Evolutionary conservation across 441 rosid genomes (phyloP).

Genomic region (Adansonia grandidieri): DNA sequence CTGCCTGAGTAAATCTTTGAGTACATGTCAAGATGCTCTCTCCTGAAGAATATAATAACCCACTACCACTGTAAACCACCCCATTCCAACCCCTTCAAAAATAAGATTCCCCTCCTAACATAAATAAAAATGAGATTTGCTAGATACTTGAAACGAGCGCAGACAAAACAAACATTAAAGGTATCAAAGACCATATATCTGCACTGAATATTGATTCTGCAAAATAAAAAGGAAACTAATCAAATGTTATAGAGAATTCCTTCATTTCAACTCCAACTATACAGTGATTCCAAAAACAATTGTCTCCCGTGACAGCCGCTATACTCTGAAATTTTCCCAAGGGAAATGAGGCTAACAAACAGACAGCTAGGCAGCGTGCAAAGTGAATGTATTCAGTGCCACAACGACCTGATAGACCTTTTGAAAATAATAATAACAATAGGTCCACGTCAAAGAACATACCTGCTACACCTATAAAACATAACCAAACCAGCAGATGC

Average conservation of each 20-base stretch:
- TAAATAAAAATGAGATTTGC: neutral
- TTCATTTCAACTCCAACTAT: constrained; percentile 11
- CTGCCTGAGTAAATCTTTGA: neutral
- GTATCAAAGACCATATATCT: neutral
- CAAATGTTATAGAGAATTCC: constrained; percentile 9
- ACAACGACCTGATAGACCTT: constrained; percentile 1
- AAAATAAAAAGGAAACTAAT: constrained; percentile 21
- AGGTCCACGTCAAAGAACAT: constrained; percentile 27
- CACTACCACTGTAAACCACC: constrained; percentile 12
- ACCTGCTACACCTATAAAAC: constrained; percentile 96
- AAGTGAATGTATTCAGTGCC: constrained; percentile 12
- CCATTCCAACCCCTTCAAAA: neutral
- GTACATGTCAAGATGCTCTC: neutral
- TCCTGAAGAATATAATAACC: constrained; percentile 5
- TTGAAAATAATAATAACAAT: neutral
- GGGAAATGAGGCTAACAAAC: constrained; percentile 2
- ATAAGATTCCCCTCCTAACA: constrained; percentile 14
- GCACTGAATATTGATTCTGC: constrained; percentile 5
- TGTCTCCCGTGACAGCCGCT: neutral
- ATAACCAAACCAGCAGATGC: constrained; percentile 74
- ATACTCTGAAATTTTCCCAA: constrained; percentile 15
- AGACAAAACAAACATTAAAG: constrained; percentile 15
- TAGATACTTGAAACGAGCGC: neutral
- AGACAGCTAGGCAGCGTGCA: neutral
- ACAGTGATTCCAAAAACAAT: neutral